Evolutionary conservation across 73 alveolate species (phyloP).

Genomic region (Effrenium voratum): DNA sequence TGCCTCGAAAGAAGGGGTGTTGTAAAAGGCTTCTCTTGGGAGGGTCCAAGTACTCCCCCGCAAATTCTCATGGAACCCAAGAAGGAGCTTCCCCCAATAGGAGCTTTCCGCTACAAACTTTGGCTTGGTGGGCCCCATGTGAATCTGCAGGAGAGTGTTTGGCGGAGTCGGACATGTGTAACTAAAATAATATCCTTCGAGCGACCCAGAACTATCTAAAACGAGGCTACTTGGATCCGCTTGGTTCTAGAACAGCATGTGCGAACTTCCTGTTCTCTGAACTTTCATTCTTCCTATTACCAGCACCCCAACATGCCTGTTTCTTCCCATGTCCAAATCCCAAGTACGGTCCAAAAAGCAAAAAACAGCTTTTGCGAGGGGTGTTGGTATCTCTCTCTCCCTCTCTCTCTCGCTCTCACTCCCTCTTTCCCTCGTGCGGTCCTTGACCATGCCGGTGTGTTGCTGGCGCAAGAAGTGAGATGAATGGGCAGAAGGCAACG

Average conservation of each 20-base stretch:
- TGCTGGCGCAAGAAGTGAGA: constrained; percentile 26
- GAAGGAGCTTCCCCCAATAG: too few species aligned
- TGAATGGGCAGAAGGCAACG: neutral
- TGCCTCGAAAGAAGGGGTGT: too few species aligned
- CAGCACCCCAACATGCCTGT: neutral
- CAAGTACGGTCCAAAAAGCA: neutral
- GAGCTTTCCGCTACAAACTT: too few species aligned
- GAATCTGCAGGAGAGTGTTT: too few species aligned
- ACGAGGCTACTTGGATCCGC: neutral
- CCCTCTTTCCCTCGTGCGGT: neutral
- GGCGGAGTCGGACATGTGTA: too few species aligned
- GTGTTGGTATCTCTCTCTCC: neutral
- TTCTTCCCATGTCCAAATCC: neutral
- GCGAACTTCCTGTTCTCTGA: too few species aligned
- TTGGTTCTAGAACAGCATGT: neutral
- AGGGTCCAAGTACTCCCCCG: too few species aligned
- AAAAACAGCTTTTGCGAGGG: neutral
- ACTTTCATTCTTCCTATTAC: neutral
- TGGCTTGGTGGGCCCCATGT: too few species aligned
- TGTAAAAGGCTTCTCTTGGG: too few species aligned
- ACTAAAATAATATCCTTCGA: too few species aligned
- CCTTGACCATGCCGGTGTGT: constrained; percentile 86
- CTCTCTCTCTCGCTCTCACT: neutral
- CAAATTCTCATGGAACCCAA: too few species aligned
- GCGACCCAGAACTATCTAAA: neutral